Conservation (phyloP, 2,329 filamentous ascomycete species). For the Byssothecium circinans region DNA sequence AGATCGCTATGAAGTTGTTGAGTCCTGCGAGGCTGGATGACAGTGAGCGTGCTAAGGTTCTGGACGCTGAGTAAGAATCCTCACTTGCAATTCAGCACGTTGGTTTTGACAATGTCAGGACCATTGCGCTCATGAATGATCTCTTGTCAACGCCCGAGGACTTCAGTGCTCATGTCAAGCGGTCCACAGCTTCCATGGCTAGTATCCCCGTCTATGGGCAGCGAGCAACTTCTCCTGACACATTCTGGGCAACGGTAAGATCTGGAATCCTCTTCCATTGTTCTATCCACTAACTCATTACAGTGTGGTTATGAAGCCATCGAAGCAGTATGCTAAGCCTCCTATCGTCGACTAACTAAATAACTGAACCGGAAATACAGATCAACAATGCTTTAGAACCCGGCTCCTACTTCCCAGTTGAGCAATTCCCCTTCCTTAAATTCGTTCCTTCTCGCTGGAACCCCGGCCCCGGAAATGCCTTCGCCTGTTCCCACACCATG, state of each 20-base stretch:
- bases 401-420: slow-evolving; percentile 25
- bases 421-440: slow-evolving; percentile 30
- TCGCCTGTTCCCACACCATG: too few relatives aligned
- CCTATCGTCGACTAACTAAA: not conserved
- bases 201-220: slow-evolving; percentile 15
- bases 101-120: not conserved
- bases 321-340: slow-evolving; percentile 16
- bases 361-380: slow-evolving; percentile 8
- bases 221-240: slow-evolving; percentile 9
- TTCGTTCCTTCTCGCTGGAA: slow-evolving; percentile 22
- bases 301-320: slow-evolving; percentile 22
- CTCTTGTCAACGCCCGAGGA: slow-evolving; percentile 47
- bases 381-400: slow-evolving; percentile 17
- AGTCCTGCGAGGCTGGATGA: slow-evolving; percentile 25
- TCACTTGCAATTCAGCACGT: not conserved
- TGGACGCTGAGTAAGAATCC: slow-evolving; percentile 25
- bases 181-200: slow-evolving; percentile 8
- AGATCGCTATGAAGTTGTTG: slow-evolving; percentile 21
- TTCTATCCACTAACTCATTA: too few relatives aligned
- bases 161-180: slow-evolving; percentile 32
- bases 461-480: too few relatives aligned
- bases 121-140: slow-evolving; percentile 38
- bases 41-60: slow-evolving; percentile 17
- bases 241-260: slow-evolving; percentile 18
- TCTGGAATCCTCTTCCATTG: not conserved